Evolutionary conservation across 257 asterid genomes (phyloP), one percentile per base, ranked within the genome.

Genomic region (Jacaranda copaia): DNA sequence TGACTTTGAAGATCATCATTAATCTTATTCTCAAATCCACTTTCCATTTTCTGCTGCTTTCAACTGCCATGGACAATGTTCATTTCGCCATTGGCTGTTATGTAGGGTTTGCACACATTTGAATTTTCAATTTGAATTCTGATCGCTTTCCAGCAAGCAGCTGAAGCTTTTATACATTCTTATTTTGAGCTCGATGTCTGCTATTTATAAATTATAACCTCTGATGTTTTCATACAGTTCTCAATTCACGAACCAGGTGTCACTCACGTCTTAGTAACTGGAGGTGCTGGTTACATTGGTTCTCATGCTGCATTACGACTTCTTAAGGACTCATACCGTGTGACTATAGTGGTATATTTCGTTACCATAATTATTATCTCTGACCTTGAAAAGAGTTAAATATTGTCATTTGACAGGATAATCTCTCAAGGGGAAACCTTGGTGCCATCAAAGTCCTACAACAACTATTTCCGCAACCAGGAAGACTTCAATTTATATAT

Each of bases 301-400:
- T 55, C 61, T 2, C 61, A 55, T 55, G 61, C 61, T 55, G 61
- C 61, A n/a, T 55, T 55, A 55, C 18, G 61, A 55, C 61, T 55
- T 55, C 35, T 55, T 55, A 55, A 55, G 32, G 61, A 55, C 11
- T 16, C 35, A 16, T 55, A 16, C 32, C 61, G 61, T n/a, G 61
- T 55, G 32, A 55, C 61, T 55, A 55, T 55, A 16, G 35, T 55
- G 61, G 61, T 55, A 55, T 15, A 8, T 14, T 4, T 53, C 15
- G 1, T 53, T 14, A 15, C 5, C 59, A 10, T 53, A n/a, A 14
- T 53, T 14, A 53, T 53, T 53, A n/a, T 4, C 5, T 14, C 35
- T 55, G 19, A n/a, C 61, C 3, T n/a, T n/a, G 61, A 55, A n/a
- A n/a, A 16, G 10, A 19, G 32, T n/a, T 25, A 3, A 55, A 53